Evolutionary conservation across 2,329 filamentous ascomycete species (phyloP), one percentile per base, ranked within the genome.

Genomic region (Cladosporium velox): DNA sequence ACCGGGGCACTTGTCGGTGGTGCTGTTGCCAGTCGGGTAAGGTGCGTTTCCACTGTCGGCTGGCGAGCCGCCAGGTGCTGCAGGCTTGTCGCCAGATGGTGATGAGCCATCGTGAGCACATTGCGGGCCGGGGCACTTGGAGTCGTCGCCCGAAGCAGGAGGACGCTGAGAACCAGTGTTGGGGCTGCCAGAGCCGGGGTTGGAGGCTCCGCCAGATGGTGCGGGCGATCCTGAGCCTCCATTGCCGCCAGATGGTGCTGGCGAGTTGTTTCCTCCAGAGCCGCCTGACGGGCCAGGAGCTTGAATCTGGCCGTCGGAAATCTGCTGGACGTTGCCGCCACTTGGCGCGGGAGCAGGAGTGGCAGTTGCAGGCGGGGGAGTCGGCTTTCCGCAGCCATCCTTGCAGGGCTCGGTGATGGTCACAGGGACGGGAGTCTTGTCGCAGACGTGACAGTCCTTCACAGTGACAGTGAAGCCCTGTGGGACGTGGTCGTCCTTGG

Each of bases 361-460:
- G 5, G 59, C 57, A 30, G 68, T 66, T n/a, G 64, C 52, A 24
- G 67, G 67, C 24, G 52, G 51, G 3, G 61, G 14, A 24, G 28
- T 47, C 14, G 59, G 72, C 34, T 68, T 64, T 38, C 70, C 66
- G 15, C 67, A 68, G 18, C 66, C 57, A 24, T 44, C 77, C 30
- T 71, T 73, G 70, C 77, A 78, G 54, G 76, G 76, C 69, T 76
- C 72, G 44, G 76, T 78, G 67, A 77, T 70, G 14, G 76, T 78
- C 60, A 77, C 73, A 28, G 71, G 65, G 12, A 72, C 65, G 21
- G 75, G 72, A 32, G 70, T 70, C 66, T 71, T 69, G 51, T 71
- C 71, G 65, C 75, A 77, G 28, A 70, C 71, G n/a, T 69, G 67
- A 72, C 77, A 78, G 10, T 74, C 69, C 67, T 73, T 73, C 52